These are phyloP conservation scores for Aspergillus chevalieri DNA, from an alignment of 2,329 filamentous ascomycete genomes.

Conservation along the genomic window DNA sequence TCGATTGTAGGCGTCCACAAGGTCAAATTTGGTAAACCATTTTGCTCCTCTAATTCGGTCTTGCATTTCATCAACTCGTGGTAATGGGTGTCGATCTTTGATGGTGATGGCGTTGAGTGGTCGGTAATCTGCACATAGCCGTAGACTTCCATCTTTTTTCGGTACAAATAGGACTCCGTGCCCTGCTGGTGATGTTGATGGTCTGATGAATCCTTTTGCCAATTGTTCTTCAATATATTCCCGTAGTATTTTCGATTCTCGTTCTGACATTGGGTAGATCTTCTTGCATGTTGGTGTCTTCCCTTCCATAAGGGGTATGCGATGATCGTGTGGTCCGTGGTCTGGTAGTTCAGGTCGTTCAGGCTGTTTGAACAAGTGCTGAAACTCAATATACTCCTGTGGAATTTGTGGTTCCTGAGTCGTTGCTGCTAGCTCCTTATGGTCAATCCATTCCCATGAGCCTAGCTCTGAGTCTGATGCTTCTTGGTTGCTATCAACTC, in stretches of 20 bases:
- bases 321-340: background rate
- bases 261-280: background rate
- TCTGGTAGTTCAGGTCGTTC: background rate
- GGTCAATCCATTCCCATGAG: background rate
- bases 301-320: background rate
- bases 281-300: background rate
- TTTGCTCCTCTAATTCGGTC: slow-evolving; percentile 9
- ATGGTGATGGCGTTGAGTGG: slow-evolving; percentile 18
- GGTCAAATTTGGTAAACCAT: slow-evolving; percentile 21
- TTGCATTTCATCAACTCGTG: slow-evolving; percentile 18
- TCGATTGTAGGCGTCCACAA: slow-evolving; percentile 14
- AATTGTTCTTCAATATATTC: background rate
- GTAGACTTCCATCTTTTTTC: background rate
- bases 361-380: no score
- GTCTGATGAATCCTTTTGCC: background rate
- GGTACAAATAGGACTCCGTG: background rate
- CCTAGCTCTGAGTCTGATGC: background rate
- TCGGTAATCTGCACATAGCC: slow-evolving; percentile 12
- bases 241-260: background rate
- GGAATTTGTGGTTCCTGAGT: no score
- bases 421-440: no score
- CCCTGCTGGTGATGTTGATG: background rate
- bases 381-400: no score
- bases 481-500: background rate
- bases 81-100: slow-evolving; percentile 21